Evolutionary conservation across 768 basidiomycete species (phyloP), one percentile per base, ranked within the genome.

Genomic region (Ramaria rubella): DNA sequence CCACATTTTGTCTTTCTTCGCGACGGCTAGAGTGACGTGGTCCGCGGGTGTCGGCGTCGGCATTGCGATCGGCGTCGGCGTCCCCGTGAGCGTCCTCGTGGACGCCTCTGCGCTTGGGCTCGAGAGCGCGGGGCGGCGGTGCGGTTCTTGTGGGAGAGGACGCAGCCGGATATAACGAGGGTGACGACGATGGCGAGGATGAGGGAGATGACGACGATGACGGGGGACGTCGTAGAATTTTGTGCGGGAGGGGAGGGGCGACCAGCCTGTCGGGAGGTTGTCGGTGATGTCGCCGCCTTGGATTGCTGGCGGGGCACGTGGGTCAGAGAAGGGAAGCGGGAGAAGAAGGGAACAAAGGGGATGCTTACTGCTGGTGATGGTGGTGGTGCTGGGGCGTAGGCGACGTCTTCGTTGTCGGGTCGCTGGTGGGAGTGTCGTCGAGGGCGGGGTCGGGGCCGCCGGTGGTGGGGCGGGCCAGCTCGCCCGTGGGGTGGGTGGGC

Each of bases 111-210:
- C 33, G 23, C 7, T 42, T 6, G n/a, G 33, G 30, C 30, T 24
- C 12, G 11, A 7, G 3, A n/a, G n/a, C n/a, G n/a, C n/a, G 9
- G 34, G 23, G 23, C n/a, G n/a, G 17, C 43, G 2, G 42, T 24
- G 40, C 44, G 24, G 8, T n/a, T 23, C 43, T 45, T 45, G 6
- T 27, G 73, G 82, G 81, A 85, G 57, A 83, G 73, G 31, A 87
- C 72, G 62, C 80, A 84, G 5, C 73, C 70, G 9, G 85, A 70
- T 58, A 90, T 86, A 63, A 86, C 74, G 31, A 77, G 62, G 60
- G 79, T 77, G 52, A 90, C 86, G 50, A 77, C 63, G 26, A 80
- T 68, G 0, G 87, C 84, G 29, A 90, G 77, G 19, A 78, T 74
- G 27, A 89, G 77, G 3, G 85, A 81, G 1, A 89, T 68, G 27